These are phyloP conservation scores for Takashimella tepidaria DNA, from an alignment of 1,284 basidiomycete species.

Conservation along the genomic window DNA sequence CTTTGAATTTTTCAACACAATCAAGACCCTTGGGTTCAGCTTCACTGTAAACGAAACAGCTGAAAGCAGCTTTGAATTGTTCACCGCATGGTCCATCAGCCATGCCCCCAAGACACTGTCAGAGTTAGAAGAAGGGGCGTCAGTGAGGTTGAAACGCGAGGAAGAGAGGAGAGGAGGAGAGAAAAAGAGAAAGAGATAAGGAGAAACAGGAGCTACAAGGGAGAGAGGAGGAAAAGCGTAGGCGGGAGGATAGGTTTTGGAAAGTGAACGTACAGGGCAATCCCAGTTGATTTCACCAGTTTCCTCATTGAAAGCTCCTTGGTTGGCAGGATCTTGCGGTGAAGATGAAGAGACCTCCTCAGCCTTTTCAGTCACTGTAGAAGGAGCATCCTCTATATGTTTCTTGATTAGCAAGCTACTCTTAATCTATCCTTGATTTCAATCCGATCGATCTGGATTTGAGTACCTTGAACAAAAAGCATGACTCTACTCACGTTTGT, in stretches of 20 bases:
- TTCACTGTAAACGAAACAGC: slow-evolving; percentile 93
- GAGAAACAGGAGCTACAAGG: slow-evolving; percentile 1
- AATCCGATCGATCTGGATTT: too few species aligned
- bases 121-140: too few species aligned
- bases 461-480: too few species aligned
- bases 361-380: slow-evolving; percentile 10
- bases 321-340: slow-evolving; percentile 12
- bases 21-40: slow-evolving; percentile 96
- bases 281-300: slow-evolving; percentile 99
- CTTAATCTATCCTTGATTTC: too few species aligned
- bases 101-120: slow-evolving; percentile 91
- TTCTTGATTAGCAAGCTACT: too few species aligned
- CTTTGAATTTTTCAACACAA: slow-evolving; percentile 96
- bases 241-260: slow-evolving; percentile 1
- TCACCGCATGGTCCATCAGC: slow-evolving; percentile 92
- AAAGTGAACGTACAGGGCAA: slow-evolving; percentile 57
- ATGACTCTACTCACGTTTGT: slow-evolving; percentile 12
- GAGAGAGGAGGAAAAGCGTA: neutral
- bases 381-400: neutral
- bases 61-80: slow-evolving; percentile 93
- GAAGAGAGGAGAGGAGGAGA: neutral
- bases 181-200: neutral
- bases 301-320: slow-evolving; percentile 70
- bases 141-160: neutral
- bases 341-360: neutral